Evolutionary conservation across 1,139 yeast genomes (phyloP).

Genomic region (Meyerozyma athensensis): DNA sequence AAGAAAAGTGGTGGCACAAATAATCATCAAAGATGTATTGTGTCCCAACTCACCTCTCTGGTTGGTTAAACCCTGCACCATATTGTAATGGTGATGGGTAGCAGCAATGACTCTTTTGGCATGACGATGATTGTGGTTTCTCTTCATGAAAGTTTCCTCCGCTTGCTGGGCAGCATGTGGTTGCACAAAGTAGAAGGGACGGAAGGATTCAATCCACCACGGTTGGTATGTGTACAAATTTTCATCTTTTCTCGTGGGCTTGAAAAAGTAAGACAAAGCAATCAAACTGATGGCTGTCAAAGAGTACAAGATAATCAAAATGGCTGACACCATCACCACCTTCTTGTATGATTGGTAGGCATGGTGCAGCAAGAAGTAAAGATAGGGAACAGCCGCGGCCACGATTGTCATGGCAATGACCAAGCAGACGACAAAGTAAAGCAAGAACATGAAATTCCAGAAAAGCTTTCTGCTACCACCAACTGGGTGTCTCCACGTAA

Average conservation of each 20-base stretch:
- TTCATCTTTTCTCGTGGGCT: slow-evolving; percentile 40
- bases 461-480: slow-evolving; percentile 39
- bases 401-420: slow-evolving; percentile 30
- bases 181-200: slow-evolving; percentile 39
- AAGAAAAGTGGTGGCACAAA: slow-evolving; percentile 29
- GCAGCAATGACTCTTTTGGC: slow-evolving; percentile 44
- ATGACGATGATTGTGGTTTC: slow-evolving; percentile 41
- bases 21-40: slow-evolving; percentile 30
- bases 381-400: slow-evolving; percentile 33
- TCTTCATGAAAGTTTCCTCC: slow-evolving; percentile 38
- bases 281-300: slow-evolving; percentile 34
- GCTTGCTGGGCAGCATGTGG: slow-evolving; percentile 36
- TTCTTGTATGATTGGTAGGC: slow-evolving; percentile 23
- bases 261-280: slow-evolving; percentile 36
- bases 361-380: slow-evolving; percentile 22
- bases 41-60: slow-evolving; percentile 37
- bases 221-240: slow-evolving; percentile 42
- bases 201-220: slow-evolving; percentile 45
- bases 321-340: slow-evolving; percentile 27
- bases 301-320: slow-evolving; percentile 30
- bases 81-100: slow-evolving; percentile 37
- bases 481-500: slow-evolving; percentile 46
- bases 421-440: slow-evolving; percentile 27
- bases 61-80: slow-evolving; percentile 39
- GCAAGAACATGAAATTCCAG: slow-evolving; percentile 29